Conservation (phyloP, 176 grass and related monocot species). For the Zea luxurians region DNA sequence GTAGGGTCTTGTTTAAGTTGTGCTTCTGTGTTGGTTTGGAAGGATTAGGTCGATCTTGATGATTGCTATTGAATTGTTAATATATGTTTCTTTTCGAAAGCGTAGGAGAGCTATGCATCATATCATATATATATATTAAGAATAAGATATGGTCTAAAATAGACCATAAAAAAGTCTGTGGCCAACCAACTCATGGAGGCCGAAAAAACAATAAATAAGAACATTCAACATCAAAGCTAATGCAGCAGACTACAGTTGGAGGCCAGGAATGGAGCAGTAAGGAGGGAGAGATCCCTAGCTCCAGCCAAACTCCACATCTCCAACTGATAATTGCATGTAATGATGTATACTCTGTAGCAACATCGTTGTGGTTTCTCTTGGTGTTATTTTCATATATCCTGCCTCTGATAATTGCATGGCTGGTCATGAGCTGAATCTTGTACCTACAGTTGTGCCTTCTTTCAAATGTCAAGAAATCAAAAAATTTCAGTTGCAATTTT, state of each 20-base stretch:
- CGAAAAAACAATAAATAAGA: too few species aligned
- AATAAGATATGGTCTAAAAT: too few species aligned
- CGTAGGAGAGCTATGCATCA: too few species aligned
- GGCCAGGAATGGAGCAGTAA: too few species aligned
- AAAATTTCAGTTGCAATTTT: conserved; percentile 20
- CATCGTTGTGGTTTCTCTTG: neutral
- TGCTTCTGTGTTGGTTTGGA: neutral
- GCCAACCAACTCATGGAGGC: too few species aligned
- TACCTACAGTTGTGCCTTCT: neutral
- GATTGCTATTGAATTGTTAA: neutral
- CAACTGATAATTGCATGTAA: conserved; percentile 4
- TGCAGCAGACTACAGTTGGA: too few species aligned
- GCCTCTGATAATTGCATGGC: neutral
- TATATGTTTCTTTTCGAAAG: too few species aligned
- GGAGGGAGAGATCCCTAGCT: too few species aligned
- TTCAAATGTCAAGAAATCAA: conserved; percentile 4
- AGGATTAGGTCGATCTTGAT: neutral
- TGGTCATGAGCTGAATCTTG: neutral
- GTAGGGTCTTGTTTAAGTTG: conserved; percentile 3
- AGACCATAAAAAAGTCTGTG: too few species aligned
- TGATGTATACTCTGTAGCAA: neutral
- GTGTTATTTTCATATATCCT: neutral
- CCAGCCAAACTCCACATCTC: too few species aligned
- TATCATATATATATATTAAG: too few species aligned
- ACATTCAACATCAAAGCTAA: too few species aligned